Conservation (phyloP, 2,329 filamentous ascomycete genomes). For the Xylaria hypoxylon region DNA sequence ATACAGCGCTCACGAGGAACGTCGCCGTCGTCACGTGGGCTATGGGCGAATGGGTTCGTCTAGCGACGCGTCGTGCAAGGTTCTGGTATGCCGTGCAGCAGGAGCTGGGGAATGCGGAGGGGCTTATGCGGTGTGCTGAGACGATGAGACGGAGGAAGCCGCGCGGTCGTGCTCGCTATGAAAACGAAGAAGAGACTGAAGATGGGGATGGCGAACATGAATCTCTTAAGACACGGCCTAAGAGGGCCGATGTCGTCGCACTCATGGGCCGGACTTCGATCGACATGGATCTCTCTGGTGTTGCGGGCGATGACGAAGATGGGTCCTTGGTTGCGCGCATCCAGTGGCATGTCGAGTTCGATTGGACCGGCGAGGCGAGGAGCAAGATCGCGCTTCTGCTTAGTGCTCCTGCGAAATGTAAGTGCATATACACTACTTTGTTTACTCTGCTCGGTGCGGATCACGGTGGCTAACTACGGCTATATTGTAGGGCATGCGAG, state of each 20-base stretch:
- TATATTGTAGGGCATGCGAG: constrained; percentile 66
- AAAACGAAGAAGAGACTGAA: constrained; percentile 23
- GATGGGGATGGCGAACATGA: background rate
- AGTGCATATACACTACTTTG: constrained; percentile 53
- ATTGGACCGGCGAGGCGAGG: constrained; percentile 78
- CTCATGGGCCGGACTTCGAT: constrained; percentile 65
- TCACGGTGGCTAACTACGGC: background rate
- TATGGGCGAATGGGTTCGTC: constrained; percentile 74
- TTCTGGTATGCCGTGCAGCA: constrained; percentile 69
- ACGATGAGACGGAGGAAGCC: constrained; percentile 45
- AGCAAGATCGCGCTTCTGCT: constrained; percentile 67
- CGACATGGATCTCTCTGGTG: constrained; percentile 57
- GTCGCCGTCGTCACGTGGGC: constrained; percentile 73
- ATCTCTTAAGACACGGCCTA: constrained; percentile 28
- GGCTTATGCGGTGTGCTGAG: constrained; percentile 48
- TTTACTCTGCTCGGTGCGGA: background rate
- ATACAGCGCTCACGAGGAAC: constrained; percentile 65
- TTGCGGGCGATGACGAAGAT: constrained; percentile 49
- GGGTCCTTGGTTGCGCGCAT: constrained; percentile 61
- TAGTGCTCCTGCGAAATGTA: constrained; percentile 72
- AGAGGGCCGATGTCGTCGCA: constrained; percentile 62
- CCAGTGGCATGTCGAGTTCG: constrained; percentile 73
- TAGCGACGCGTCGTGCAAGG: constrained; percentile 69
- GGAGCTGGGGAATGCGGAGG: constrained; percentile 57
- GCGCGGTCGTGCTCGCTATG: constrained; percentile 25